Base-by-base conservation (phyloP, 2,329 filamentous ascomycete species). In the Ophiosphaerella narmari region DNA sequence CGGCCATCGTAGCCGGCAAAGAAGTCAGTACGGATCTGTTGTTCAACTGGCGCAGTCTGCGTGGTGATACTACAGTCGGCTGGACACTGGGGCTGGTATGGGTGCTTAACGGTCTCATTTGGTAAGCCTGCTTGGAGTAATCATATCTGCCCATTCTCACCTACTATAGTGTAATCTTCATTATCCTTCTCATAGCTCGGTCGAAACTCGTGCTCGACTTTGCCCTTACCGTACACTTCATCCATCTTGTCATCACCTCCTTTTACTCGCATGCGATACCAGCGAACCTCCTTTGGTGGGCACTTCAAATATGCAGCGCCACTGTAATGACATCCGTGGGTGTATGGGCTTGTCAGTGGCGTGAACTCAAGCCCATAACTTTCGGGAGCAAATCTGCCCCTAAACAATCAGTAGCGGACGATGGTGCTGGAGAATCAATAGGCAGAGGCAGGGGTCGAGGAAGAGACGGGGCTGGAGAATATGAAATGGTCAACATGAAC, bases 121-220 rank as follows among this genome's bases (percentile, higher is more conserved):
- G 82, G 86, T 89, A 77, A 59, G 81, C 74, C 33, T 18, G 11
- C 5, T 16, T 13, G 33, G 33, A 42, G 12, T 11, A 6, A 43
- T 34, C n/a, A 16, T 23, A 12, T 33, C 14, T 41, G 9, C 24
- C 9, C 12, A 23, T 23, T 13, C 60, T 69, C 44, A 72, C 46
- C 9, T 12, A 21, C 31, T 1, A 51, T 67, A 97, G 93, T 70
- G 85, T 90, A 36, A 85, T 95, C 50, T 89, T 91, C 36, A 87
- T 97, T 50, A 85, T 96, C 43, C 76, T 93, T 46, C 79, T 97
- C 50, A 85, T 99, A 60, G 86, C 88, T 16, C 90, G 94, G 55
- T 94, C 89, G 40, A 97, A 97, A 74, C 88, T 97, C 53, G 89
- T 97, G 43, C 91, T 91, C 60, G 94, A 99, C 75, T 99, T 97